phyloP scores from a whole-genome alignment of 2,329 filamentous ascomycete species.

The Hypoxylon sp. region DNA sequence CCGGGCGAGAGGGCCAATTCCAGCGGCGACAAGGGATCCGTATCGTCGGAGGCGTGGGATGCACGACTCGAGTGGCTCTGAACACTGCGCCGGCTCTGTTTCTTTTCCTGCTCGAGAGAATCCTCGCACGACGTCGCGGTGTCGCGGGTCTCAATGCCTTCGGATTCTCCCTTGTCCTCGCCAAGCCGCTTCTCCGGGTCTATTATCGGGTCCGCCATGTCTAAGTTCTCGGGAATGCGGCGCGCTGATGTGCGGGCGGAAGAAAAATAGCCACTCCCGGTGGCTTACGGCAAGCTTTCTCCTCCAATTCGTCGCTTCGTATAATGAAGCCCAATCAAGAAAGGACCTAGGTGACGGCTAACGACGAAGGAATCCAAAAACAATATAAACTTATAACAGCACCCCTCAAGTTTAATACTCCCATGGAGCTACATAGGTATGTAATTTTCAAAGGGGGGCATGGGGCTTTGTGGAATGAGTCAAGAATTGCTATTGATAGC shows the following conservation, averaged over 20 bases:
- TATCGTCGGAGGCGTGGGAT: constrained; percentile 50
- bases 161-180: constrained; percentile 24
- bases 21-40: constrained; percentile 47
- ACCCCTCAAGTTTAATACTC: background rate
- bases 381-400: background rate
- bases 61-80: constrained; percentile 40
- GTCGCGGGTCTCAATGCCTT: constrained; percentile 29
- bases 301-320: background rate
- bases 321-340: background rate
- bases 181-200: constrained; percentile 38
- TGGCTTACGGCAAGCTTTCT: background rate
- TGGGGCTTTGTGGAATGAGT: background rate
- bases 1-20: constrained; percentile 49
- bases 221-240: background rate
- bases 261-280: constrained; percentile 20
- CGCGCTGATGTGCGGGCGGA: background rate
- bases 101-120: constrained; percentile 33
- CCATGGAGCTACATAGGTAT: background rate
- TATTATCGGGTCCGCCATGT: constrained; percentile 39
- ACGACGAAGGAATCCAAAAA: background rate
- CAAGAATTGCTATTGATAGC: background rate
- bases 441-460: background rate
- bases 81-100: constrained; percentile 23
- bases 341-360: background rate
- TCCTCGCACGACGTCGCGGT: constrained; percentile 26